Base-by-base conservation (phyloP, 2,329 filamentous ascomycete species). In the Hypoxylon sp. region DNA sequence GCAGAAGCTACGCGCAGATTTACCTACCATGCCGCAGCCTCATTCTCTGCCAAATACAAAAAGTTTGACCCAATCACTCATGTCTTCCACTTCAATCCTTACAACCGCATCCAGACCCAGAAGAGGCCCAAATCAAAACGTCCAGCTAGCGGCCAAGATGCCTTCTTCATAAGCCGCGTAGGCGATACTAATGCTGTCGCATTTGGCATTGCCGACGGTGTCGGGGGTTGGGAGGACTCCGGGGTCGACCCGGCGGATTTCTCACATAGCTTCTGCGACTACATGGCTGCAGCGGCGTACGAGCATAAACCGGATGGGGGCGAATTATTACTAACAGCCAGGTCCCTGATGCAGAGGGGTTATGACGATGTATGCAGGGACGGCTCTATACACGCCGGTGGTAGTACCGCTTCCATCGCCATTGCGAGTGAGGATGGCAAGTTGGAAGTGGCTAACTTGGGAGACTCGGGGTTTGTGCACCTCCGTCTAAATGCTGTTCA, bases 241-340 rank as follows among this genome's bases (percentile, higher is more conserved):
- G 94, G 94, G 48, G 91, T 99, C 58, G 94, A 99, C 77, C 94
- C 96, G 8, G 94, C 94, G 29, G 93, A 98, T 81, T 98, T 98
- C 81, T 96, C 95, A 3, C 95, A 98, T 79, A 93, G 92, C 44
- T 85, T 99, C 67, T 98, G 96, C 84, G 91, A 94, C 74, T 92
- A 97, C 80, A 98, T 98, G 94, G 93, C 94, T 2, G 85, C 90
- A 55, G 88, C 88, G 11, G 92, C 94, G 14, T 85, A 90, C 76
- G 84, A 87, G 53, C 87, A 89, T 80, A 76, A 81, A 70, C 74
- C 67, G 37, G 73, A 71, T 26, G 70, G 70, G 66, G 69, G 73
- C 59, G 74, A 72, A 24, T 71, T 71, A 46, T 78, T 83, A 17
- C 79, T 91, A 60, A 86, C 87, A 26, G 89, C 95, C 1, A 88